Evolutionary conservation across 768 basidiomycete genomes (phyloP).

Genomic region (Rhodotorula sphaerocarpa): DNA sequence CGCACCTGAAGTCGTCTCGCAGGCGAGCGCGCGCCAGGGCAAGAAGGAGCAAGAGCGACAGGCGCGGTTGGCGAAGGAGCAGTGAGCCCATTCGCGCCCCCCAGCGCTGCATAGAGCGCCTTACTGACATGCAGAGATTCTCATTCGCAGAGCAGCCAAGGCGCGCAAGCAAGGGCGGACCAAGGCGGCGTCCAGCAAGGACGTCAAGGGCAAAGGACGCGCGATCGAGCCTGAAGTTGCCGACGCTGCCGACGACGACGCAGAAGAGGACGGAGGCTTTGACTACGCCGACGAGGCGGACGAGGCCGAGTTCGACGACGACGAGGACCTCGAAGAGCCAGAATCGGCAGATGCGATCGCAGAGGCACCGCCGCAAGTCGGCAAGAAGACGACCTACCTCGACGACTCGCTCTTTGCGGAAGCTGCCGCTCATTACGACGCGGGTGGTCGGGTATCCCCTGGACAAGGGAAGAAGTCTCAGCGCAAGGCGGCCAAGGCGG

Average conservation of each 20-base stretch:
- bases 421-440: conserved; percentile 23
- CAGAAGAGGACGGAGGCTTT: background rate
- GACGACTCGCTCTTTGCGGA: conserved; percentile 29
- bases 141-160: background rate
- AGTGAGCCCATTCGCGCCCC: background rate
- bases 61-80: conserved; percentile 3
- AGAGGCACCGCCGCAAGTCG: conserved; percentile 5
- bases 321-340: background rate
- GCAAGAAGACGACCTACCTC: conserved; percentile 32
- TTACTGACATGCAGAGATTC: background rate
- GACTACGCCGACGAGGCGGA: background rate
- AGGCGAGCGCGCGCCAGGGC: conserved; percentile 15
- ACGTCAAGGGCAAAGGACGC: conserved; percentile 12
- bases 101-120: background rate
- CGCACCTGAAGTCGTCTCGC: conserved; percentile 30
- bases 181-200: conserved; percentile 1
- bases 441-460: background rate
- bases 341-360: background rate
- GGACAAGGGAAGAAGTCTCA: conserved; percentile 20
- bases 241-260: background rate
- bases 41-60: conserved; percentile 1
- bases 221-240: background rate
- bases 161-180: background rate
- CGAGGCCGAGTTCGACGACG: conserved; percentile 1
- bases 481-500: conserved; percentile 10